Evolutionary conservation across 192 early-diverging fungal species (phyloP).

Genomic region (Chytriomyces sp.): DNA sequence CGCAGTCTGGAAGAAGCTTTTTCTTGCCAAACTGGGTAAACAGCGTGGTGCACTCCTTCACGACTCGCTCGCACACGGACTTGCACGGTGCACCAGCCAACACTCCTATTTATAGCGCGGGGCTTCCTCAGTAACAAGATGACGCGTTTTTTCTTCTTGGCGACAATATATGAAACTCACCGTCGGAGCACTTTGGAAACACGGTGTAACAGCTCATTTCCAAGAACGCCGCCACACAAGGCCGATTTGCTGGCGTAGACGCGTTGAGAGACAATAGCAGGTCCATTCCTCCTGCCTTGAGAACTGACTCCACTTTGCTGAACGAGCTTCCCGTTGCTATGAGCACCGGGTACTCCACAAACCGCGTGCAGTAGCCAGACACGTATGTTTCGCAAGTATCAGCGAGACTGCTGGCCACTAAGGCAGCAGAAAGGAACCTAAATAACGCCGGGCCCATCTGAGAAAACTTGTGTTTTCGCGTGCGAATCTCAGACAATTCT

Average conservation of each 20-base stretch:
- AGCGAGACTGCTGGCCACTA: conserved; percentile 5
- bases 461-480: too few species aligned
- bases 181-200: neutral
- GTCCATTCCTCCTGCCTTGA: conserved; percentile 2
- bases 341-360: neutral
- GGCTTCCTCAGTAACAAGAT: neutral
- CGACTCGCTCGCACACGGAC: neutral
- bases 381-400: neutral
- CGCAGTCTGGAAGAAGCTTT: conserved; percentile 1
- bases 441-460: neutral
- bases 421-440: neutral
- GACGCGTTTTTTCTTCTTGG: neutral
- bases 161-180: neutral
- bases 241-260: neutral
- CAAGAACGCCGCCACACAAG: neutral
- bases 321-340: neutral
- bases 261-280: neutral
- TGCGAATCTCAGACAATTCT: too few species aligned
- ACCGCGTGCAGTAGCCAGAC: neutral
- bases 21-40: neutral
- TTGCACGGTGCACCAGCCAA: neutral
- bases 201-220: neutral
- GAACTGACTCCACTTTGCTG: neutral
- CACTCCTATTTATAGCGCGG: too few species aligned
- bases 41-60: neutral